A percentile compares a stretch with the other conserved stretches of the same genome.
phyloP scores from a whole-genome alignment of 768 basidiomycete species.

The Hygrophoropsis aurantiaca region DNA sequence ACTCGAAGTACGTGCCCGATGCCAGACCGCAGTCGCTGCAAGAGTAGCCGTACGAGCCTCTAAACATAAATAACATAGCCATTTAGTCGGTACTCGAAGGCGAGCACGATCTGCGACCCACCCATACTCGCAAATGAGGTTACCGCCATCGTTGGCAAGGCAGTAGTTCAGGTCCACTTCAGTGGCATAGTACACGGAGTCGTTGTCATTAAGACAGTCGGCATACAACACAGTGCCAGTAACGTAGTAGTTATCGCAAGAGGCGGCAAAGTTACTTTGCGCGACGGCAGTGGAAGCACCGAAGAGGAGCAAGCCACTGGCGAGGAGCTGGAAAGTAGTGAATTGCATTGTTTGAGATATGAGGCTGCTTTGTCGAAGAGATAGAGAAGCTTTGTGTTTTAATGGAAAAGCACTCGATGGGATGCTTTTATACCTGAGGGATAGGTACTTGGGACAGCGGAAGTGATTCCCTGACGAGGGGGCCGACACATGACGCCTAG shows the following conservation, averaged over 20 bases:
- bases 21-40: neutral
- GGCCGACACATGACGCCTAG: too few species aligned
- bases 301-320: neutral
- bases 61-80: neutral
- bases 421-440: too few species aligned
- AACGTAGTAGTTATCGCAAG: neutral
- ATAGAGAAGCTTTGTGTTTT: neutral
- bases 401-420: too few species aligned
- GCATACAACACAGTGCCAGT: neutral
- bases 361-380: neutral
- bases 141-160: neutral
- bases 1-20: neutral
- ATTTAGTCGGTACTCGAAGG: neutral
- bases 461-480: too few species aligned
- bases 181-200: neutral
- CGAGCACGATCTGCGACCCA: neutral
- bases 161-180: neutral
- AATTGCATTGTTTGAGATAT: constrained; percentile 1
- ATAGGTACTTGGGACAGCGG: too few species aligned
- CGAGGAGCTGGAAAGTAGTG: neutral
- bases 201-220: neutral
- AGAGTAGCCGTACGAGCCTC: neutral
- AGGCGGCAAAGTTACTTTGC: neutral
- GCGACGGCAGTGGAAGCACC: neutral
- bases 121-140: neutral